Base-by-base conservation (phyloP, 352 stramenopile species). In the Phytopythium mirpurense region DNA sequence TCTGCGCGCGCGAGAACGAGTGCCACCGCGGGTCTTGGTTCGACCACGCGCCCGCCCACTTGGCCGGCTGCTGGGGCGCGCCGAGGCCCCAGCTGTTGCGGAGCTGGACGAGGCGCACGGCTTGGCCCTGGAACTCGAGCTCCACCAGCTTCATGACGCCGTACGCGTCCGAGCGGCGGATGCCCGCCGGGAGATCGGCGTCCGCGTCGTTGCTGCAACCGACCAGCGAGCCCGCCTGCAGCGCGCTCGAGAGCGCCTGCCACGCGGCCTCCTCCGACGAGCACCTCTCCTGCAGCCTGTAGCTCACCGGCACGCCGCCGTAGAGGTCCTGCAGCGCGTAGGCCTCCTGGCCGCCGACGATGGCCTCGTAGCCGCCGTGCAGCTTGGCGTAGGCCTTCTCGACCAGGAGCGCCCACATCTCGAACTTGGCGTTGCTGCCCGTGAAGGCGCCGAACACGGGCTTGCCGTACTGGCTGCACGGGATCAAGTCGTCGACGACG, bases 351-450 rank as follows among this genome's bases (percentile, higher is more conserved):
- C 91, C 93, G 41, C 91, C 89, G 19, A 95, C 72, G 43, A 98
- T 90, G 5, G 71, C 65, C 37, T 91, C 83, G 64, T 98, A 98
- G 27, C 77, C 86, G 32, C 92, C 92, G 61, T 94, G 86, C 29
- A 96, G 79, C 57, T 98, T 98, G 1, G 93, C 90, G 63, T 97
- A 98, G n/a, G 92, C 92, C 60, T 98, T 98, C 63, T 98, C 93
- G 18, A 98, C 61, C 21, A 98, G 70, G 43, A 96, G 54, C 15
- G 90, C 90, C 93, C 92, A 98, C 44, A 98, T 85, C 65, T 98
- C 91, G 64, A 92, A 92, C 61, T 90, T 90, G 37, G 63, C 76
- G 51, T 83, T 86, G 61, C 62, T 81, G 45, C 83, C 83, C 2
- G 83, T 93, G 57, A 94, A 92, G 26, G 81, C 89, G 7, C 70